phyloP scores from a whole-genome alignment of 805 yeast species.

The Metschnikowia cubensis region DNA sequence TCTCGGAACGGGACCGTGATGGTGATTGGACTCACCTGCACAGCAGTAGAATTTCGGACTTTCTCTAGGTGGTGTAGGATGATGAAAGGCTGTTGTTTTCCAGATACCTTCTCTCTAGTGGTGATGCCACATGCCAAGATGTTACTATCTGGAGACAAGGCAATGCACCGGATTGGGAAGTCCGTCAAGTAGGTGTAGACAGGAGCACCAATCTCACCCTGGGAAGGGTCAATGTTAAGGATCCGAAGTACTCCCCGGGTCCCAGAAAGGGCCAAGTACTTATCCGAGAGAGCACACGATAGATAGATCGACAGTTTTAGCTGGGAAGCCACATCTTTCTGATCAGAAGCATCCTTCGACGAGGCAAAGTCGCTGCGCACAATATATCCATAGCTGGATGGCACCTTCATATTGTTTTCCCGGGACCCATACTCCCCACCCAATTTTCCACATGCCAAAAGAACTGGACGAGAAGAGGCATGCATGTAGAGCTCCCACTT shows the following conservation, averaged over 20 bases:
- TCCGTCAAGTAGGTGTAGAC: slow-evolving; percentile 65
- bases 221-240: slow-evolving; percentile 42
- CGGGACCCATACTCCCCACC: slow-evolving; percentile 63
- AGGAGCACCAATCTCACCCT: slow-evolving; percentile 47
- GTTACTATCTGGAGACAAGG: slow-evolving; percentile 60
- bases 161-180: slow-evolving; percentile 77
- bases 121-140: slow-evolving; percentile 78
- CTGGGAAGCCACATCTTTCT: slow-evolving; percentile 28
- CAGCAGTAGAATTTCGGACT: slow-evolving; percentile 3
- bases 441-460: slow-evolving; percentile 64
- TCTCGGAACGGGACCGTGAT: slow-evolving; percentile 84
- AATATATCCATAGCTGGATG: slow-evolving; percentile 22
- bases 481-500: slow-evolving; percentile 73
- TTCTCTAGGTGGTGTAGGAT: slow-evolving; percentile 46
- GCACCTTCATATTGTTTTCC: slow-evolving; percentile 23
- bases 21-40: slow-evolving; percentile 54
- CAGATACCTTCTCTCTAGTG: slow-evolving; percentile 65
- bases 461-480: slow-evolving; percentile 40
- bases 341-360: slow-evolving; percentile 5
- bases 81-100: slow-evolving; percentile 72
- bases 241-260: slow-evolving; percentile 69
- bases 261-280: slow-evolving; percentile 63
- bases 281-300: slow-evolving; percentile 55
- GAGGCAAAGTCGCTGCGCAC: slow-evolving; percentile 27
- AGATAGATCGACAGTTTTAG: slow-evolving; percentile 56